phyloP scores from a whole-genome alignment of 768 basidiomycete species.

The Cyclocybe aegerita region DNA sequence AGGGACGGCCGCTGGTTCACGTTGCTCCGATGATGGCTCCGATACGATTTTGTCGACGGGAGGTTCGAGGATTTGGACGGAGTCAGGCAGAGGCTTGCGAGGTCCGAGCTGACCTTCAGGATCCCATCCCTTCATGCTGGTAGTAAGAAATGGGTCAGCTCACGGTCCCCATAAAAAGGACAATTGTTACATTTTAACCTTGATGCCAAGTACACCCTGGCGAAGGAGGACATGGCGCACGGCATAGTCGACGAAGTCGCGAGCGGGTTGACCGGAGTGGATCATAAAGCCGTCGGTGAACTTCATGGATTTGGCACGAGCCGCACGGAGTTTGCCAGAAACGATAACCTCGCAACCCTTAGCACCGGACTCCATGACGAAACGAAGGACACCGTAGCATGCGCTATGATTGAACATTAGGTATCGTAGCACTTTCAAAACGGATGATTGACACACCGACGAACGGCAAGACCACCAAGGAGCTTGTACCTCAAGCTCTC shows the following conservation, averaged over 20 bases:
- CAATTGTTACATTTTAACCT: constrained; percentile 89
- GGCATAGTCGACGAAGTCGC: constrained; percentile 96
- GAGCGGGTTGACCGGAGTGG: constrained; percentile 96
- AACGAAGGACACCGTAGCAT: constrained; percentile 99
- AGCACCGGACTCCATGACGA: constrained; percentile 99
- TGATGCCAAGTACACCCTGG: constrained; percentile 99
- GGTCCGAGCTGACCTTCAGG: constrained; percentile 90
- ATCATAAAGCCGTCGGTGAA: constrained; percentile 99
- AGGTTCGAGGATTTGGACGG: constrained; percentile 86
- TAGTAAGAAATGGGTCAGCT: constrained; percentile 7
- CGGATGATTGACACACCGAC: constrained; percentile 62
- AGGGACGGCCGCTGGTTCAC: constrained; percentile 62
- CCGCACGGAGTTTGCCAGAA: constrained; percentile 98
- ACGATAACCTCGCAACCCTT: constrained; percentile 99
- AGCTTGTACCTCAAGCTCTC: constrained; percentile 99
- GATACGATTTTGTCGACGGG: constrained; percentile 88
- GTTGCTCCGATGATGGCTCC: constrained; percentile 89
- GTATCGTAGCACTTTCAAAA: too few species aligned
- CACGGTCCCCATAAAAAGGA: constrained; percentile 3
- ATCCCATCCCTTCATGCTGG: constrained; percentile 95
- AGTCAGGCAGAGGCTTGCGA: constrained; percentile 92
- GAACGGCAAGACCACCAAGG: constrained; percentile 97
- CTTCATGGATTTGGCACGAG: constrained; percentile 99
- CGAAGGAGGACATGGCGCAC: constrained; percentile 97
- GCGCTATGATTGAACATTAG: constrained; percentile 18